Conservation (phyloP, 257 asterid species). For the Phtheirospermum japonicum region DNA sequence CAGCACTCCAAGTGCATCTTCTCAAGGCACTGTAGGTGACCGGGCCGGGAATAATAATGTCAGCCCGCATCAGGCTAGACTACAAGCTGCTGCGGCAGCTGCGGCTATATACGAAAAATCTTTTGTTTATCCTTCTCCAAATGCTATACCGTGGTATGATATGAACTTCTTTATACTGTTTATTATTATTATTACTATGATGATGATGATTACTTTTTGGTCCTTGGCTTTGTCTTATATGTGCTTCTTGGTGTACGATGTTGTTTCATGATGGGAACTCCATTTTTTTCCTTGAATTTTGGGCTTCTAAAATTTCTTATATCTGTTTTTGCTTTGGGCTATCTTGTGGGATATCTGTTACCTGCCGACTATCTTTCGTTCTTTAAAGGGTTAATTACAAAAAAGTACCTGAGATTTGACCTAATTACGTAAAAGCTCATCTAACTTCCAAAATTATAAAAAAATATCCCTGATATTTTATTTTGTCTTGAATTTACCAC, state of each 20-base stretch:
- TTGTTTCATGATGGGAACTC: background rate
- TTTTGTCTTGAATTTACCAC: background rate
- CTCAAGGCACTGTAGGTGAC: conserved; percentile 47
- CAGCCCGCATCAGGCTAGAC: conserved; percentile 69
- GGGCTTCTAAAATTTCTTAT: conserved; percentile 6
- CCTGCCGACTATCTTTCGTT: background rate
- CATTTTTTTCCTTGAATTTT: background rate
- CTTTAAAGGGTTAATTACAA: background rate
- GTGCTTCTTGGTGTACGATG: conserved; percentile 17
- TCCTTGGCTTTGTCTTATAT: background rate
- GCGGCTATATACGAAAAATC: conserved; percentile 79
- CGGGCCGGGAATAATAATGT: conserved; percentile 41
- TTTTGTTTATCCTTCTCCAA: conserved; percentile 85
- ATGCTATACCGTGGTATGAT: conserved; percentile 49
- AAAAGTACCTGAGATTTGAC: background rate
- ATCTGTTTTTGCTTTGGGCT: background rate
- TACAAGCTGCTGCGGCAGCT: conserved; percentile 88
- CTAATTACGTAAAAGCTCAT: background rate
- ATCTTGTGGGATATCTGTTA: background rate
- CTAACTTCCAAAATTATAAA: background rate
- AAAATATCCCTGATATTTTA: background rate
- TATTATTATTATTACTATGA: background rate
- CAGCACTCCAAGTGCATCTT: conserved; percentile 47
- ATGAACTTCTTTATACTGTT: conserved; percentile 16
- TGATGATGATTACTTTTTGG: too few relatives aligned